Percentiles rank a stretch among this genome's conserved stretches.
Evolutionary conservation across 768 basidiomycete species (phyloP).

Genomic region (Lentinula aciculospora): DNA sequence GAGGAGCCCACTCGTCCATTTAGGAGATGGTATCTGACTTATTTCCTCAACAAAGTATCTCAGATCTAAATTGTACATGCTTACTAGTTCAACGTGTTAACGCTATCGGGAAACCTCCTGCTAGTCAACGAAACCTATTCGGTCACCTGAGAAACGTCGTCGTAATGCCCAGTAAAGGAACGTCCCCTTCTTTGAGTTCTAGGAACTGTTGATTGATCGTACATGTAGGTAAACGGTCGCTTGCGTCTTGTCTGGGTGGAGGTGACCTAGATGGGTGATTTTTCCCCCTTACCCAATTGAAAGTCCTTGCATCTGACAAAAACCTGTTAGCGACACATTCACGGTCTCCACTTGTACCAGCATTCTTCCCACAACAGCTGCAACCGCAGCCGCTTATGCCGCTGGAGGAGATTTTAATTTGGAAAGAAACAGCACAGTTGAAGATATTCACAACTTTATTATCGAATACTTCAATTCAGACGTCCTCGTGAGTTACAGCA

Average conservation of each 20-base stretch:
- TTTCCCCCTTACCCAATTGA: neutral
- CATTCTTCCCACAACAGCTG: slow-evolving; percentile 47
- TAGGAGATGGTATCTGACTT: slow-evolving; percentile 56
- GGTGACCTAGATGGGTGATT: slow-evolving; percentile 76
- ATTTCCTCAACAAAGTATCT: neutral
- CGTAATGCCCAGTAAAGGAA: slow-evolving; percentile 59
- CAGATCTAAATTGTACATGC: slow-evolving; percentile 5
- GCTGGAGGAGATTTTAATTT: slow-evolving; percentile 30
- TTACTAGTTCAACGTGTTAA: slow-evolving; percentile 58
- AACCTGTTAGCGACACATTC: slow-evolving; percentile 2
- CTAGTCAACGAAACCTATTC: slow-evolving; percentile 50
- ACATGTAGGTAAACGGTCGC: slow-evolving; percentile 31
- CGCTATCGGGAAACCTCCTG: slow-evolving; percentile 68
- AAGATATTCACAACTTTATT: slow-evolving; percentile 76
- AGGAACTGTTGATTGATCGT: neutral
- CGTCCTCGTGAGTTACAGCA: slow-evolving; percentile 47
- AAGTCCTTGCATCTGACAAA: neutral
- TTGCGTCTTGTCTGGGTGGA: slow-evolving; percentile 62
- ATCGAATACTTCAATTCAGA: slow-evolving; percentile 84
- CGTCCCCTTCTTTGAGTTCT: slow-evolving; percentile 17
- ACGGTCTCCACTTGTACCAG: slow-evolving; percentile 56
- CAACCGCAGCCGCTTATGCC: slow-evolving; percentile 48
- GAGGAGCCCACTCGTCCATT: slow-evolving; percentile 70
- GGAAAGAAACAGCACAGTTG: slow-evolving; percentile 47
- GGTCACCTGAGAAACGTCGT: slow-evolving; percentile 62